Evolutionary conservation across 768 basidiomycete species (phyloP).

Genomic region (Tricholoma matsutake): DNA sequence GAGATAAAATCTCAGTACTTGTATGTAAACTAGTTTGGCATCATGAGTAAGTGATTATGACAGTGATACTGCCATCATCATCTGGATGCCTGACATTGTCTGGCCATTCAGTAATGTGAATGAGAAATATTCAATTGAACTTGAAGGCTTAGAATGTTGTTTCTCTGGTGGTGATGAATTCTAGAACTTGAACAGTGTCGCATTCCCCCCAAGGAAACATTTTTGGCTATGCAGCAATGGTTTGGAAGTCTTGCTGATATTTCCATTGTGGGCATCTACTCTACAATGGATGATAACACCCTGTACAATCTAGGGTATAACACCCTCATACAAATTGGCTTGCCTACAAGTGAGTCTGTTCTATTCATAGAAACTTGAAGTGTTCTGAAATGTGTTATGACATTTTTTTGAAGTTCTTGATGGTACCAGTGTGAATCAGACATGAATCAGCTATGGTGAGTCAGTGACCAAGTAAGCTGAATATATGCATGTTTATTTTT

Average conservation of each 20-base stretch:
- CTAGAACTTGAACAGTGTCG: constrained; percentile 23
- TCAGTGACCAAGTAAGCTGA: too few species aligned
- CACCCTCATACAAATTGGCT: constrained; percentile 47
- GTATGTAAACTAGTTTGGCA: neutral
- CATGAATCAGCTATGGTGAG: too few species aligned
- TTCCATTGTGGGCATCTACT: constrained; percentile 51
- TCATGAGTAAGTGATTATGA: constrained; percentile 59
- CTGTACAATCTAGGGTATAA: constrained; percentile 52
- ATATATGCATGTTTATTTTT: too few species aligned
- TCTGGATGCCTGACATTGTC: constrained; percentile 59
- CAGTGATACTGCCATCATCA: constrained; percentile 59
- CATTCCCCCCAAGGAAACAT: constrained; percentile 22
- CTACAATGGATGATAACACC: constrained; percentile 52
- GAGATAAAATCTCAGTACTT: constrained; percentile 38
- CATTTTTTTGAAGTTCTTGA: constrained; percentile 57
- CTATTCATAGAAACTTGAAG: neutral
- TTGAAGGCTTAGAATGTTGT: constrained; percentile 34
- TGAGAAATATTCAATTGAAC: constrained; percentile 46
- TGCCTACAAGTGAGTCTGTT: constrained; percentile 42
- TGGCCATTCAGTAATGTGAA: constrained; percentile 49
- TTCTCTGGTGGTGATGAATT: constrained; percentile 44
- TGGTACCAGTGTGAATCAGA: too few species aligned
- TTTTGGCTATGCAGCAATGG: constrained; percentile 43
- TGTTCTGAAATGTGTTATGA: neutral
- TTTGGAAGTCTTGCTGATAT: constrained; percentile 46